Base-by-base conservation (phyloP, 805 yeast genomes). In the Soucietia sequanensis region DNA sequence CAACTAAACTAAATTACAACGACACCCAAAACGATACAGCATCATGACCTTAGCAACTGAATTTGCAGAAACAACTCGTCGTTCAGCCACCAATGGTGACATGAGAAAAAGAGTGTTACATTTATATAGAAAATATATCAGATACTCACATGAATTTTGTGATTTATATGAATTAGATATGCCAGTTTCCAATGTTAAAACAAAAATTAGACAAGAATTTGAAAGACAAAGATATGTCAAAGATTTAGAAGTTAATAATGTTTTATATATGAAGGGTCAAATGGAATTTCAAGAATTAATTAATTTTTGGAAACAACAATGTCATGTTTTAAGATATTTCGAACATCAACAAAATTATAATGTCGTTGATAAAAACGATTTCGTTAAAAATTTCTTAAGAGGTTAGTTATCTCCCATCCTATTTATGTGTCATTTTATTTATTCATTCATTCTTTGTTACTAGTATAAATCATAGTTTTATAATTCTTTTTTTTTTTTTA, bases 221-320 rank as follows among this genome's bases (percentile, higher is more conserved):
- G 95, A 87, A 63, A 81, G 95, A 67, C 75, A 86, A 54, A 73
- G 95, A 54, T 86, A 70, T 54, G 87, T 85, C 34, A 66, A 67
- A 34, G 87, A 83, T 52, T 58, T 81, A 46, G 76, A 77, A 22
- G 76, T 82, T 30, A 70, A 74, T 44, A 87, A 86, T 60, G 73
- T 84, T 12, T 68, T 87, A 38, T 77, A 78, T 47, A 79, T 84
- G 66, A 84, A 85, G 67, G 95, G 91, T 5, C 89, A 84, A 53
- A 84, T 84, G 93, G 95, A 87, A 60, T 87, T 80, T 63, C 95
- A 86, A 65, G 95, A 86, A 56, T 72, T 85, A 53, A 74, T 81
- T 52, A 87, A 87, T 65, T 86, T 86, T 69, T 86, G 95, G 95
- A 87, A 86, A 60, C 95, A 87, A 70, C 80, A 78, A 56, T 77